Conservation (phyloP, 176 grass and related monocot genomes). For the Carex myosuroides region DNA sequence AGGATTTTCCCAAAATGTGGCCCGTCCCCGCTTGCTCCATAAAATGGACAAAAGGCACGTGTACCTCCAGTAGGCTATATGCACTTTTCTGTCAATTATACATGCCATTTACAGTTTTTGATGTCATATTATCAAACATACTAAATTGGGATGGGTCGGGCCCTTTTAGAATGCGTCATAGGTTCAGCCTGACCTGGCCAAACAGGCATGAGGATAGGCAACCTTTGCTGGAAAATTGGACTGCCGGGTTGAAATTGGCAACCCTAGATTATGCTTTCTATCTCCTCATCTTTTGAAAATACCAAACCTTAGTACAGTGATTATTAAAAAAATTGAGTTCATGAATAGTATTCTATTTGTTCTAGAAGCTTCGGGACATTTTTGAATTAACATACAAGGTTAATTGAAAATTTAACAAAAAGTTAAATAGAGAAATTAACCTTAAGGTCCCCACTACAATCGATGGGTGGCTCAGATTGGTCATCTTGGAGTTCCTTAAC, state of each 20-base stretch:
- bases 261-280: not conserved
- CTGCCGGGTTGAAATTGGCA: not conserved
- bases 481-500: constrained; percentile 64
- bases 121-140: not conserved
- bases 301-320: not conserved
- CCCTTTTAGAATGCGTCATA: not conserved
- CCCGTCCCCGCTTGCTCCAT: too few relatives aligned
- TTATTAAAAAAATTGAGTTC: not conserved
- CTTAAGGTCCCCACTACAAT: constrained; percentile 50
- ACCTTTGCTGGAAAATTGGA: not conserved
- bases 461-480: constrained; percentile 33
- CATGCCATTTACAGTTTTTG: not conserved
- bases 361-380: not conserved
- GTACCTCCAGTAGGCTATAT: not conserved
- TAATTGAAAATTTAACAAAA: not conserved
- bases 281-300: not conserved
- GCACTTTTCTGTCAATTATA: not conserved
- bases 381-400: not conserved
- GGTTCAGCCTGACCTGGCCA: not conserved
- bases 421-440: constrained; percentile 28
- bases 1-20: not conserved
- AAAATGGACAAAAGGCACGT: not conserved
- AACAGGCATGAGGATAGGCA: not conserved
- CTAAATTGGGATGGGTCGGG: not conserved
- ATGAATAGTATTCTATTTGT: not conserved